These are phyloP conservation scores for Nosema muscidifuracis DNA, from an alignment of 371 early-diverging fungal species.

Conservation along the genomic window DNA sequence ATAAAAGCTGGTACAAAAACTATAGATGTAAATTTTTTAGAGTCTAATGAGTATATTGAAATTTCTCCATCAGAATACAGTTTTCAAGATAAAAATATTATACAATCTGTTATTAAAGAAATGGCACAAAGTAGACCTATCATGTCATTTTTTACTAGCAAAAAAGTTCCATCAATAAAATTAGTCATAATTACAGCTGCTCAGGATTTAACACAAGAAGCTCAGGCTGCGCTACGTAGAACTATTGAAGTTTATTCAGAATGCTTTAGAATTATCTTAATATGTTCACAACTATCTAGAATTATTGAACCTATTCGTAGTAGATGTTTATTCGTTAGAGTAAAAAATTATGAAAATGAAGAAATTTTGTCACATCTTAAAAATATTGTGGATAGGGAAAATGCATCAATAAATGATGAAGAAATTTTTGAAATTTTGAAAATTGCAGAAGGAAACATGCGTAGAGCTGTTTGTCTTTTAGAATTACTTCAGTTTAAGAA, in stretches of 20 bases:
- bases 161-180: conserved; percentile 50
- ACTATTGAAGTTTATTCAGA: conserved; percentile 96
- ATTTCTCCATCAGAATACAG: conserved; percentile 70
- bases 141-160: conserved; percentile 60
- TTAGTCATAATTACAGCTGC: conserved; percentile 91
- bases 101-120: conserved; percentile 91
- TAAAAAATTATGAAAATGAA: conserved; percentile 70
- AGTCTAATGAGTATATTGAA: conserved; percentile 59
- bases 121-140: conserved; percentile 93
- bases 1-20: conserved; percentile 77
- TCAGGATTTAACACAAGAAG: conserved; percentile 78
- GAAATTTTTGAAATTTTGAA: conserved; percentile 65
- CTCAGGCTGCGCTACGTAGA: conserved; percentile 90
- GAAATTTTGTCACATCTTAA: conserved; percentile 65
- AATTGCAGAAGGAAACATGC: conserved; percentile 72
- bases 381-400: conserved; percentile 40
- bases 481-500: conserved; percentile 72
- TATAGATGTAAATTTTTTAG: conserved; percentile 67
- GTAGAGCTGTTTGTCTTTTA: conserved; percentile 76
- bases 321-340: conserved; percentile 80
- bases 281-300: conserved; percentile 76
- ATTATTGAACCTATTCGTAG: conserved; percentile 89
- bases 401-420: conserved; percentile 28
- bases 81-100: conserved; percentile 80
- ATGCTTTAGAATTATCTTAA: conserved; percentile 82